Evolutionary conservation across 2,329 filamentous ascomycete genomes (phyloP).

Genomic region (Arthroderma uncinatum): DNA sequence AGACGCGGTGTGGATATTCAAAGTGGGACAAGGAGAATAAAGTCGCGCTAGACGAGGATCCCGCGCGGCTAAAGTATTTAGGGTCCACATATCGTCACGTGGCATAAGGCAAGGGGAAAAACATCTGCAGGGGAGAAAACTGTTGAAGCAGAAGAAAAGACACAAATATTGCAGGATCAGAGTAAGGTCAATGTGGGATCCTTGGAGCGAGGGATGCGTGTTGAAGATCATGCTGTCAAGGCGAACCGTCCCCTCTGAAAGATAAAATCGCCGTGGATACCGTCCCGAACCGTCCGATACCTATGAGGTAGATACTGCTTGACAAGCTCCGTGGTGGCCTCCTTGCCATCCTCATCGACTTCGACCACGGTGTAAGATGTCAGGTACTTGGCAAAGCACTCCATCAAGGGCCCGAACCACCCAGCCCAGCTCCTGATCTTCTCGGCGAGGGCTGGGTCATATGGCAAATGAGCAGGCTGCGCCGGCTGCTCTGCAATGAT

Average conservation of each 20-base stretch:
- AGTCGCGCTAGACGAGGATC: too few relatives aligned
- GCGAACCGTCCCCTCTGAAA: background rate
- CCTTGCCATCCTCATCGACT: background rate
- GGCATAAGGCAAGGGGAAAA: too few relatives aligned
- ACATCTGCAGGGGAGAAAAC: too few relatives aligned
- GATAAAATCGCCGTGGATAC: background rate
- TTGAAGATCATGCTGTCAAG: background rate
- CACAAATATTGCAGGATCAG: too few relatives aligned
- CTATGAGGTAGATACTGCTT: background rate
- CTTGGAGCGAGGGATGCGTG: too few relatives aligned
- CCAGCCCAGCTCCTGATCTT: background rate
- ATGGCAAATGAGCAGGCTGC: background rate
- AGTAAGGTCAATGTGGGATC: too few relatives aligned
- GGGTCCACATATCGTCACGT: too few relatives aligned
- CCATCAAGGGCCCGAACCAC: background rate
- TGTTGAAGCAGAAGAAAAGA: too few relatives aligned
- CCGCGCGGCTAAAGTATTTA: too few relatives aligned
- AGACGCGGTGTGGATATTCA: too few relatives aligned
- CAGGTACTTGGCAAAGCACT: constrained; percentile 1
- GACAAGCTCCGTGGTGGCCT: background rate
- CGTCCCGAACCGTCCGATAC: background rate
- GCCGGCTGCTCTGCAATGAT: constrained; percentile 1
- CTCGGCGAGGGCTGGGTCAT: background rate
- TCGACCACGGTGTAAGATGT: background rate
- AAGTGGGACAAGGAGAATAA: too few relatives aligned